These are phyloP conservation scores for Penicillium sp. DNA, from an alignment of 2,329 filamentous ascomycete species.

Conservation along the genomic window DNA sequence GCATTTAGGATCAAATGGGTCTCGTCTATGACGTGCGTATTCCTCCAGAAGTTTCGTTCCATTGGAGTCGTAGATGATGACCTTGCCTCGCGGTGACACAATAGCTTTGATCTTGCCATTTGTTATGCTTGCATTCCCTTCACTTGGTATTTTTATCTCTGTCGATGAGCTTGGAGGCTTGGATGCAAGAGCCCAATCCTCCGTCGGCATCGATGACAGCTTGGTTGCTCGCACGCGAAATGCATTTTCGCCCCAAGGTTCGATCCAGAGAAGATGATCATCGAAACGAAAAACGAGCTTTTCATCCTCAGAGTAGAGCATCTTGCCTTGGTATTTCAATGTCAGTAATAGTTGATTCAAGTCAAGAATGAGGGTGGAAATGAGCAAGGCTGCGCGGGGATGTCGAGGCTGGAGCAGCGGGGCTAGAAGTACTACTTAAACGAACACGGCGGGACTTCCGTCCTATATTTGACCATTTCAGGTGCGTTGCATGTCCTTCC, in stretches of 20 bases:
- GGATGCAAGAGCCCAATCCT: constrained; percentile 41
- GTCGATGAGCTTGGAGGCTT: constrained; percentile 17
- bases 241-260: constrained; percentile 45
- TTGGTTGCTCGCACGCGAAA: constrained; percentile 44
- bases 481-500: too few relatives aligned
- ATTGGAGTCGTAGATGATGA: constrained; percentile 51
- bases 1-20: constrained; percentile 61
- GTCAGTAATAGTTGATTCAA: background rate
- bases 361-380: background rate
- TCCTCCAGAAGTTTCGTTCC: constrained; percentile 57
- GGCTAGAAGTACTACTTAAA: background rate
- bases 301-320: constrained; percentile 40
- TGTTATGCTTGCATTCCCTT: constrained; percentile 44
- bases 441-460: background rate
- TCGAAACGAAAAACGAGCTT: constrained; percentile 43
- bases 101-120: constrained; percentile 56
- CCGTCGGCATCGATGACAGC: constrained; percentile 38
- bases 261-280: constrained; percentile 43
- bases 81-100: constrained; percentile 54
- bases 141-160: constrained; percentile 21
- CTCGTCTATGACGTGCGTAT: constrained; percentile 55
- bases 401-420: background rate
- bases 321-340: constrained; percentile 15
- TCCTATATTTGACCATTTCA: background rate
- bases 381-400: background rate